A percentile compares a stretch with the other conserved stretches of the same genome.
phyloP scores from a whole-genome alignment of 1,139 yeast species.

The Kluyveromyces sp. region DNA sequence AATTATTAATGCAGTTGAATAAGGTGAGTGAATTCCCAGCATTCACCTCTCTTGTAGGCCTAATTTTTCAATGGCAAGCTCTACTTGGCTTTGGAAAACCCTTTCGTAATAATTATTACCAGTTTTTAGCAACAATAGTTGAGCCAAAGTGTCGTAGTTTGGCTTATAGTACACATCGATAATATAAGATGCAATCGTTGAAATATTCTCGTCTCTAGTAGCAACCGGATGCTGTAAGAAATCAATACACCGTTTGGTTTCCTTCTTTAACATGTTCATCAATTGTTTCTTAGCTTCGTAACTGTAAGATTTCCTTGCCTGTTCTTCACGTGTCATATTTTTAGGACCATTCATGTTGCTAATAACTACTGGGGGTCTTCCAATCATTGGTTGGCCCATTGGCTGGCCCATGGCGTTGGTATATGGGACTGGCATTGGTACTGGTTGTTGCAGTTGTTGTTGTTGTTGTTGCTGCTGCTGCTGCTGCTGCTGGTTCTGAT shows the following conservation, averaged over 20 bases:
- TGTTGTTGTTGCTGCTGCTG: no score
- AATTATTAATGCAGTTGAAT: no score
- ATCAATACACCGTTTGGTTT: conserved; percentile 27
- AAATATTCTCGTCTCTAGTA: conserved; percentile 27
- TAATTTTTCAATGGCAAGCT: conserved; percentile 28
- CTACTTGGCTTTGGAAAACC: conserved; percentile 27
- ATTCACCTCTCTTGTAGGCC: conserved; percentile 24
- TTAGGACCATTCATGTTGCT: neutral
- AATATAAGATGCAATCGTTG: conserved; percentile 29
- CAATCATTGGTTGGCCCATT: neutral
- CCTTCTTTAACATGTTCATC: conserved; percentile 18
- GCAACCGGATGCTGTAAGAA: conserved; percentile 29
- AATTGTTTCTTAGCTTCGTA: conserved; percentile 4
- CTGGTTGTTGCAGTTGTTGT: no score
- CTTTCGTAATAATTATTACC: conserved; percentile 21
- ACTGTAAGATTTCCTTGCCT: conserved; percentile 1
- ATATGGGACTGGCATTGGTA: no score
- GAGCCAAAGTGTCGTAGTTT: conserved; percentile 21
- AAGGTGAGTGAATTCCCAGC: neutral
- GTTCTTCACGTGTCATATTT: neutral
- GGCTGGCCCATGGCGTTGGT: no score
- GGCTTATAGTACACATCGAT: conserved; percentile 31
- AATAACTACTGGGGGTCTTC: neutral
- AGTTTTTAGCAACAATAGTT: conserved; percentile 22
- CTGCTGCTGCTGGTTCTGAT: no score